Percentiles rank a stretch among this genome's conserved stretches.
Conservation (phyloP, 1,284 basidiomycete genomes). For the Rhodotorula sp. region DNA sequence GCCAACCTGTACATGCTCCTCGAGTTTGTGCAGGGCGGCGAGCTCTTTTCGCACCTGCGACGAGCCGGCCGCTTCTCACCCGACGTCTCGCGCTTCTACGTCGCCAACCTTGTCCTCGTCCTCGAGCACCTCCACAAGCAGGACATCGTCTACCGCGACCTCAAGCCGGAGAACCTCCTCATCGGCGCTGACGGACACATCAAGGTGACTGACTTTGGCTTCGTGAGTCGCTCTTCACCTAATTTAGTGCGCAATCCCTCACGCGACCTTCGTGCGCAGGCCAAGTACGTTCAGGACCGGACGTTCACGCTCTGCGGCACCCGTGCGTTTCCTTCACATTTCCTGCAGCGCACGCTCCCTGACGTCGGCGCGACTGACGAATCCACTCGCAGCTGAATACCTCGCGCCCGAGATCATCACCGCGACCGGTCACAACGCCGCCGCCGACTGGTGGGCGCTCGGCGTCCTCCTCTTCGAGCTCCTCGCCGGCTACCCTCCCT, state of each 20-base stretch:
- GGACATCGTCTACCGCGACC: conserved; percentile 63
- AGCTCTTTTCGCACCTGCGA: conserved; percentile 81
- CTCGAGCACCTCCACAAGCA: conserved; percentile 84
- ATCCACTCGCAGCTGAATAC: conserved; percentile 63
- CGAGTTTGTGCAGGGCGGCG: conserved; percentile 95
- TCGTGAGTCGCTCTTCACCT: conserved; percentile 54
- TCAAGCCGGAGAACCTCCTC: conserved; percentile 57
- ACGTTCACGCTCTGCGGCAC: conserved; percentile 55
- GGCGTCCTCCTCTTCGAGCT: conserved; percentile 97
- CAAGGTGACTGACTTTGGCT: conserved; percentile 57
- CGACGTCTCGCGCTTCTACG: conserved; percentile 90
- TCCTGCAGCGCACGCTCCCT: no score
- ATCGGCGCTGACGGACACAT: conserved; percentile 48
- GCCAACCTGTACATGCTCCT: conserved; percentile 73
- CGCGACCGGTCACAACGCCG: conserved; percentile 56
- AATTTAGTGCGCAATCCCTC: conserved; percentile 45
- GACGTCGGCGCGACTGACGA: no score
- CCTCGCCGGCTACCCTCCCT: conserved; percentile 66
- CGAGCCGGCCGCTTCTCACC: conserved; percentile 78
- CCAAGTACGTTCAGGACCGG: conserved; percentile 36
- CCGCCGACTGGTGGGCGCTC: conserved; percentile 92
- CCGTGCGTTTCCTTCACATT: conserved; percentile 46
- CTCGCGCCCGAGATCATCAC: conserved; percentile 62
- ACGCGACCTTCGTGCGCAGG: neutral
- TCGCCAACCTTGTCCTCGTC: conserved; percentile 93